Evolutionary conservation across 2,329 filamentous ascomycete genomes (phyloP), one percentile per base, ranked within the genome.

Genomic region (Zasmidium cellare): DNA sequence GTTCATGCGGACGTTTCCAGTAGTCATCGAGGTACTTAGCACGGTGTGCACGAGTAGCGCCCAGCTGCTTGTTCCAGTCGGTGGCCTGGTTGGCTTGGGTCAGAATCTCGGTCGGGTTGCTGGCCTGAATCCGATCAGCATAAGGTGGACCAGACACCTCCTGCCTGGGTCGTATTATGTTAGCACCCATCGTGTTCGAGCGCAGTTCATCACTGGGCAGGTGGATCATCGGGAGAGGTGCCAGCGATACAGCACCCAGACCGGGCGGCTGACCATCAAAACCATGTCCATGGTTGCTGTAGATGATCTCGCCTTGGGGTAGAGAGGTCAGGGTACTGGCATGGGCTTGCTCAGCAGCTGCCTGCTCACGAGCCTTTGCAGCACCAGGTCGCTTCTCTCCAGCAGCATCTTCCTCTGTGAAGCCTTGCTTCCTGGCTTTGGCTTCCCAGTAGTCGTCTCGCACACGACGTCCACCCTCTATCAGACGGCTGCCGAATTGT

Each of bases 371-470:
- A 60, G 90, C 89, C 78, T 96, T 96, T 58, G 91, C 87, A 41
- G 90, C 92, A 54, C 94, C 94, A 5, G 94, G 94, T 63, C 94
- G 84, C 80, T 99, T 97, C 77, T 99, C 94, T 44, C 94, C 94
- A 3, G 94, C 94, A 51, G 92, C 82, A 74, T 99, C 94, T 62
- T 96, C 92, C 74, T 99, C 94, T 1, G 94, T 99, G 72, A 99
- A 99, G 11, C 94, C 94, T 76, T 99, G 94, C 76, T 97, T 99
- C 49, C 90, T 84, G 7, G 94, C 94, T 76, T 97, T 97, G 71
- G 88, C 90, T 75, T 97, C 94, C 94, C 94, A 99, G 76, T 99
- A 99, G 73, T 99, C 94, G 76, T 99, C 94, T 51, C 94, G 88
- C 45, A 99, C 94, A 57, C 94, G 84, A 62, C 93, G 85, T 31